These are phyloP conservation scores for Kurtzmaniella quercitrusa DNA, from an alignment of 1,139 yeast species.

Conservation along the genomic window DNA sequence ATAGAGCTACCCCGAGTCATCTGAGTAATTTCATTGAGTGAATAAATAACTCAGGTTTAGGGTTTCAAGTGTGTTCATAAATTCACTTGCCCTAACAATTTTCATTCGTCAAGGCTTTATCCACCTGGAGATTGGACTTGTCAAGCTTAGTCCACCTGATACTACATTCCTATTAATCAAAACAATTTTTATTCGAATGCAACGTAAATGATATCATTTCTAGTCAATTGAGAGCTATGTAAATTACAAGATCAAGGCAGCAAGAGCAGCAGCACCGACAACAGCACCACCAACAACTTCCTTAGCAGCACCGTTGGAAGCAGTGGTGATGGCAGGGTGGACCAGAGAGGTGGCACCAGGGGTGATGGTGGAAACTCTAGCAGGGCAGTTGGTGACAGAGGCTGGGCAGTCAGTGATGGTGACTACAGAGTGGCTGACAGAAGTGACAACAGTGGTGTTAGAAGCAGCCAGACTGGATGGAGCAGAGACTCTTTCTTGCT, in stretches of 20 bases:
- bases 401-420: slow-evolving; percentile 43
- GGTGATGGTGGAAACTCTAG: slow-evolving; percentile 11
- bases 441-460: slow-evolving; percentile 2
- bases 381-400: slow-evolving; percentile 39
- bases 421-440: slow-evolving; percentile 18
- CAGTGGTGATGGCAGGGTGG: background rate
- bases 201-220: too few relatives aligned
- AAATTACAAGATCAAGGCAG: background rate
- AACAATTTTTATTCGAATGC: too few relatives aligned
- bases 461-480: slow-evolving; percentile 4
- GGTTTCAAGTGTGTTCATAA: too few relatives aligned
- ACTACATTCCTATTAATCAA: too few relatives aligned
- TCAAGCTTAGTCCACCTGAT: too few relatives aligned
- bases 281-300: slow-evolving; percentile 1
- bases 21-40: too few relatives aligned
- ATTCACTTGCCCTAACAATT: too few relatives aligned
- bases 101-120: too few relatives aligned
- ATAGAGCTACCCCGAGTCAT: too few relatives aligned
- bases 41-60: too few relatives aligned
- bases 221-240: background rate
- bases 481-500: background rate
- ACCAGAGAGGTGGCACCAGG: background rate
- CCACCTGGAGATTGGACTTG: too few relatives aligned
- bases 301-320: background rate
- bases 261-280: slow-evolving; percentile 2